Evolutionary conservation across 768 basidiomycete genomes (phyloP).

Genomic region (Amanita muscaria): DNA sequence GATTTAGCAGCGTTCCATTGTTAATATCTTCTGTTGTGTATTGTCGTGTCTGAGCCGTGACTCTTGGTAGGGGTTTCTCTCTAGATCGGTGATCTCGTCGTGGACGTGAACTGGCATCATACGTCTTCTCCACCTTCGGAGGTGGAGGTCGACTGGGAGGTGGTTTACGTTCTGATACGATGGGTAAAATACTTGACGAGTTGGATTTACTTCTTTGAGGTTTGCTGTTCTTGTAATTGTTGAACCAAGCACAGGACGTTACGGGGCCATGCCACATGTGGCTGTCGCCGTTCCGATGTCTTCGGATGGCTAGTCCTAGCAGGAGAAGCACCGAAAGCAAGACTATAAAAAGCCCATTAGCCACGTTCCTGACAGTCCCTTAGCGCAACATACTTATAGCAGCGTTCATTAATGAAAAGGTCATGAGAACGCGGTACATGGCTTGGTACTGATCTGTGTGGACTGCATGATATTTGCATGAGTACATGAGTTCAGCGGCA

Average conservation of each 20-base stretch:
- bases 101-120: background rate
- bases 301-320: slow-evolving; percentile 32
- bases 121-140: slow-evolving; percentile 3
- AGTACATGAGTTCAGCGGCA: slow-evolving; percentile 1
- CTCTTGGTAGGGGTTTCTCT: slow-evolving; percentile 19
- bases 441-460: slow-evolving; percentile 82
- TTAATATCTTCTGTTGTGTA: slow-evolving; percentile 11
- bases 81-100: background rate
- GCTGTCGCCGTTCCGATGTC: slow-evolving; percentile 36
- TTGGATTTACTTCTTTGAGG: slow-evolving; percentile 27
- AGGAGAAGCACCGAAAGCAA: slow-evolving; percentile 29
- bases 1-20: slow-evolving; percentile 9
- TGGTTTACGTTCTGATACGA: background rate
- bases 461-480: slow-evolving; percentile 33
- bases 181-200: slow-evolving; percentile 25
- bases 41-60: slow-evolving; percentile 16
- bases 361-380: slow-evolving; percentile 8
- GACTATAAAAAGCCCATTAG: slow-evolving; percentile 19
- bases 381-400: slow-evolving; percentile 43
- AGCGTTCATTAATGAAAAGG: slow-evolving; percentile 74
- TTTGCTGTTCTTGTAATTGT: slow-evolving; percentile 34
- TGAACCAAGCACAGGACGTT: slow-evolving; percentile 68
- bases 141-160: background rate
- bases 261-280: slow-evolving; percentile 66
- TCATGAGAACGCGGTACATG: slow-evolving; percentile 78